phyloP scores from a whole-genome alignment of 139 green algal species.

The Marvania coccoides region DNA sequence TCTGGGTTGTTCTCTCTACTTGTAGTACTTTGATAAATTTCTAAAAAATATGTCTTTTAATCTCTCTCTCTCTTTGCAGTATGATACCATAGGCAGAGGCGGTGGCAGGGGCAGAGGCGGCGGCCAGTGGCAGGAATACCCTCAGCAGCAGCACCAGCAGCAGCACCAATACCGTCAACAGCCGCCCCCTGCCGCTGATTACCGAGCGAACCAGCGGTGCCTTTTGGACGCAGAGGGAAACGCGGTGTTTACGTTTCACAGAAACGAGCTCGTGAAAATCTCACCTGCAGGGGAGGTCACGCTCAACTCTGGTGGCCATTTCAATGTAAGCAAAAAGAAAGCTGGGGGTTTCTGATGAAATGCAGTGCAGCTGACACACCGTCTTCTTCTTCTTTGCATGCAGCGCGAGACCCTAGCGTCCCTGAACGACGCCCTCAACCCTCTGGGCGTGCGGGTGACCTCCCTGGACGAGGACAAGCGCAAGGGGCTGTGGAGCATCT shows the following conservation, averaged over 20 bases:
- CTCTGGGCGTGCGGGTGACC: background rate
- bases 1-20: no score
- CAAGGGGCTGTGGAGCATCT: background rate
- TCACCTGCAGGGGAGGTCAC: background rate
- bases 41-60: no score
- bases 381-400: background rate
- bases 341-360: background rate
- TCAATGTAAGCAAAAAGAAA: background rate
- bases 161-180: no score
- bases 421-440: background rate
- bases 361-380: background rate
- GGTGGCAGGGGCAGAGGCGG: no score
- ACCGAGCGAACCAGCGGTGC: no score
- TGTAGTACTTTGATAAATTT: no score
- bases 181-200: no score
- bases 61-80: no score
- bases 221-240: no score
- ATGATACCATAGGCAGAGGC: no score
- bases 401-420: background rate
- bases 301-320: background rate
- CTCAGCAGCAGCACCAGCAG: no score
- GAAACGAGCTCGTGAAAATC: background rate
- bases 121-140: no score
- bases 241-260: background rate
- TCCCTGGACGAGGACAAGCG: background rate